phyloP scores from a whole-genome alignment of 163 green algal species.

The Scenedesmus sp. region DNA sequence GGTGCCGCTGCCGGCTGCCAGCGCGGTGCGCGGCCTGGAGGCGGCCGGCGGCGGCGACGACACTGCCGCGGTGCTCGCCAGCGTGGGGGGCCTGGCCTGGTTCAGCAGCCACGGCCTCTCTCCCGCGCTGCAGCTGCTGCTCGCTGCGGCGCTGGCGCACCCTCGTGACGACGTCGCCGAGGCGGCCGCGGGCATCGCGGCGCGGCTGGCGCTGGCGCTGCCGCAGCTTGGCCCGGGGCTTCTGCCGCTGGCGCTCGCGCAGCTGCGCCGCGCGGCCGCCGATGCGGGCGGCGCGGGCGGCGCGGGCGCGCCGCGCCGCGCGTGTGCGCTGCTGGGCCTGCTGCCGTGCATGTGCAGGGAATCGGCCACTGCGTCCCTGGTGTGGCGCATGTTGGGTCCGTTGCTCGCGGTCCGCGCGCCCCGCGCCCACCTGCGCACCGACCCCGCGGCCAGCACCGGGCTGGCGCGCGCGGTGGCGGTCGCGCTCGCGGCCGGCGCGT shows the following conservation, averaged over 20 bases:
- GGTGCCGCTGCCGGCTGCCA: constrained; percentile 19
- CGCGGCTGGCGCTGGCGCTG: constrained; percentile 15
- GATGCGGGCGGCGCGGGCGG: background rate
- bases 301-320: background rate
- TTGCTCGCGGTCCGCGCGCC: background rate
- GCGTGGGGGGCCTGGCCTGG: constrained; percentile 7
- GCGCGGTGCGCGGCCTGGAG: constrained; percentile 8
- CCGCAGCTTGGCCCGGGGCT: constrained; percentile 19
- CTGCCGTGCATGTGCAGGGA: constrained; percentile 34
- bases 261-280: background rate
- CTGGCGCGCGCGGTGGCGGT: constrained; percentile 5
- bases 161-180: background rate
- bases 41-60: background rate
- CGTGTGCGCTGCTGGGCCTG: constrained; percentile 27
- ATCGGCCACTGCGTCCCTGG: background rate
- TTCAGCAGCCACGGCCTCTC: constrained; percentile 26
- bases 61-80: background rate
- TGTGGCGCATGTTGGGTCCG: constrained; percentile 20
- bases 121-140: constrained; percentile 28
- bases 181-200: background rate
- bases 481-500: constrained; percentile 8
- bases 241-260: constrained; percentile 15
- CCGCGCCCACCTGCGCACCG: too few relatives aligned
- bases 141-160: constrained; percentile 30
- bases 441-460: too few relatives aligned